These are phyloP conservation scores for Sclerotinia spermophila DNA, from an alignment of 2,329 filamentous ascomycete genomes.

Conservation along the genomic window DNA sequence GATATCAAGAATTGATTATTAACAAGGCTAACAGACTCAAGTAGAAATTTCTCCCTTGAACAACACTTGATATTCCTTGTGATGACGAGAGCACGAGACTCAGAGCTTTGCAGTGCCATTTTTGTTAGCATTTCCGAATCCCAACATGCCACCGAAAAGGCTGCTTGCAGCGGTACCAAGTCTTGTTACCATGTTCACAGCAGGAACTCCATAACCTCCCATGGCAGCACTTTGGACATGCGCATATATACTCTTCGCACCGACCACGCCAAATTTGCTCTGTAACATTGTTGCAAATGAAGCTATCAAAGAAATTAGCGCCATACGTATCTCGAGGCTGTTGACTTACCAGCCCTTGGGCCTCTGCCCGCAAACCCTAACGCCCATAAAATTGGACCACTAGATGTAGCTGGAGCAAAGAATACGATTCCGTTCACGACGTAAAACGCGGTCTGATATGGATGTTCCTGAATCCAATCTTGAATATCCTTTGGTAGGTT, in stretches of 20 bases:
- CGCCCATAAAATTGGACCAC: not conserved
- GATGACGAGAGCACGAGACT: not conserved
- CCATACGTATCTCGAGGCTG: not conserved
- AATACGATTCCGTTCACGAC: conserved; percentile 5
- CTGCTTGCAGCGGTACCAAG: not conserved
- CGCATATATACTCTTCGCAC: not conserved
- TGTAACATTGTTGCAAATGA: not conserved
- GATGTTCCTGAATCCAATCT: not conserved
- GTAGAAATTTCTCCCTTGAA: not conserved
- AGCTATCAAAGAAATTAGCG: not conserved
- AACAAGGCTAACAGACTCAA: not conserved
- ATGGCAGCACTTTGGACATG: not conserved
- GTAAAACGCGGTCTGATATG: not conserved
- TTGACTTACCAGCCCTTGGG: not conserved
- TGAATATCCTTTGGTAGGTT: not conserved
- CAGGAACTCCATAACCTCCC: not conserved
- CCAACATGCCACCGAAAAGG: not conserved
- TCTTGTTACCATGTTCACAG: not conserved
- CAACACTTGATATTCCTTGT: not conserved
- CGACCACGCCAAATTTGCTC: not conserved
- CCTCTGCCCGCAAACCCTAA: not conserved
- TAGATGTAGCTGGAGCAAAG: not conserved
- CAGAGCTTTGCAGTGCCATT: not conserved
- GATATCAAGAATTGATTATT: too few relatives aligned
- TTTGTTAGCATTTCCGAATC: not conserved